Evolutionary conservation across 495 filamentous ascomycete species (phyloP), one percentile per base, ranked within the genome.

Genomic region (Hypoxylon fuscum): DNA sequence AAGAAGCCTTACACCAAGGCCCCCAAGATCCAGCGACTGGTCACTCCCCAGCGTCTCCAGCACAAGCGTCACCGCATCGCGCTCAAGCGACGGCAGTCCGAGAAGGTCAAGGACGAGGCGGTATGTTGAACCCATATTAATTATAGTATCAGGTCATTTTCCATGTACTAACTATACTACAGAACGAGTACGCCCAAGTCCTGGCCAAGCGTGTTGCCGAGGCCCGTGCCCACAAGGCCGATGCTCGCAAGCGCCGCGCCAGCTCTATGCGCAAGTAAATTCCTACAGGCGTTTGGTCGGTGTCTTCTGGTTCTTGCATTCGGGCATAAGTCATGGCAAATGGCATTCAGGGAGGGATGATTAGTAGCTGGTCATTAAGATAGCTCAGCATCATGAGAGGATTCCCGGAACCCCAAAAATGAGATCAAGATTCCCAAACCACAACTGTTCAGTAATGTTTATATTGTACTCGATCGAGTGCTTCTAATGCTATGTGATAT

Each of bases 1-100:
- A 93, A 93, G 87, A 89, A 90, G 82, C 78, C 93, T 62, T 97
- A 98, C 87, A 98, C 94, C 89, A 98, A 98, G 88, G 95, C 95
- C 74, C 94, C 95, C 74, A 91, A 90, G 83, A 98, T 98, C 83
- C 95, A 98, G 86, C 91, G 95, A 76, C 90, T 98, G 71, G 91
- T 98, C 72, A 98, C 95, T 79, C 96, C 95, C 81, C 95, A 98
- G 83, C 96, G 95, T 77, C 92, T 98, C 70, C 95, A 98, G 85
- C 95, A 94, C 89, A 98, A 98, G 90, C 92, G 95, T 74, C 93
- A 98, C 83, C 85, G 91, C 70, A 84, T 94, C 70, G 94, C 95
- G 71, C 87, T 98, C 79, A 98, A 98, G 93, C 92, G 93, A 79
- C 93, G 96, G 76, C 88, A 89, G 75, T 80, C 92, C 70, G 96